A percentile compares a stretch with the other conserved stretches of the same genome.
phyloP scores from a whole-genome alignment of 1,284 basidiomycete species.

The Apiotrichum domesticum region DNA sequence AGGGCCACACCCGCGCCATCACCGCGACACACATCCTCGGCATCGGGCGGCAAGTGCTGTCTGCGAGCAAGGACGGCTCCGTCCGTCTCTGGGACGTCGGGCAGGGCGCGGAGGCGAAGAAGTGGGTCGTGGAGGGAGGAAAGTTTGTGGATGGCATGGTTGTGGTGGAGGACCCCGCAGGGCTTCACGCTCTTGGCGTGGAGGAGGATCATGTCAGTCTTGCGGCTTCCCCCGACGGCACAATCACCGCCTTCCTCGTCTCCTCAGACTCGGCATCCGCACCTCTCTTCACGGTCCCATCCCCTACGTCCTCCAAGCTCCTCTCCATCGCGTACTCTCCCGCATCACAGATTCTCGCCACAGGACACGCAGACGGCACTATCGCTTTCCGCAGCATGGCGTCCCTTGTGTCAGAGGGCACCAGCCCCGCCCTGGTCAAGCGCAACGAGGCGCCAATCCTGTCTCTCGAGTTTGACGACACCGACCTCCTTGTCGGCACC shows the following conservation, averaged over 20 bases:
- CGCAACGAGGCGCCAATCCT: conserved; percentile 58
- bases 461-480: conserved; percentile 47
- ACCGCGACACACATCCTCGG: conserved; percentile 57
- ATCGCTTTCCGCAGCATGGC: conserved; percentile 54
- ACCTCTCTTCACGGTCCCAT: conserved; percentile 34
- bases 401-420: conserved; percentile 45
- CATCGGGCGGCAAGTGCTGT: conserved; percentile 59
- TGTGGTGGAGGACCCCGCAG: conserved; percentile 29
- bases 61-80: conserved; percentile 59
- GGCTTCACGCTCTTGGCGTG: conserved; percentile 16
- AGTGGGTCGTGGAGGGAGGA: conserved; percentile 33
- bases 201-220: conserved; percentile 41
- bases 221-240: conserved; percentile 56
- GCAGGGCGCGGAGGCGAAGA: conserved; percentile 51
- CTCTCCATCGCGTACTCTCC: conserved; percentile 54
- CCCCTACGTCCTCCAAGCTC: conserved; percentile 45
- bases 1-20: conserved; percentile 60
- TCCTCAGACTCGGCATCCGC: conserved; percentile 50
- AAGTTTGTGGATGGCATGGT: conserved; percentile 27
- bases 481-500: conserved; percentile 37
- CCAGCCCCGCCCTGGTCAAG: conserved; percentile 46
- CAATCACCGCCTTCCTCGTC: conserved; percentile 50
- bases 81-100: conserved; percentile 70
- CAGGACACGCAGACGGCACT: conserved; percentile 60
- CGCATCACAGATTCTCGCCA: conserved; percentile 52